Evolutionary conservation across 768 basidiomycete species (phyloP).

Genomic region (Gloeostereum incarnatum): DNA sequence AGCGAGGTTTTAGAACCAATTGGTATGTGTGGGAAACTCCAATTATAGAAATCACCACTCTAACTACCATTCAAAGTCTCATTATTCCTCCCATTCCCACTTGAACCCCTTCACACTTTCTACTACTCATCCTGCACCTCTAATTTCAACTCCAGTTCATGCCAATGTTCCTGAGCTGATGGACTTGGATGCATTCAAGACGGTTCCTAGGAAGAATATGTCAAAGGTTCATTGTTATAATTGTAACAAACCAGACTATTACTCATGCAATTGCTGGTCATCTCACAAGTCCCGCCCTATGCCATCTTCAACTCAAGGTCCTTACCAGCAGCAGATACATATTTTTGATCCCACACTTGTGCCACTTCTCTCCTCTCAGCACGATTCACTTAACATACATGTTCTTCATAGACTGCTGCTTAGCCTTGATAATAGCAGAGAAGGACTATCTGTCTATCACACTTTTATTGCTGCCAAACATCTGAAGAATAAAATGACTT

Average conservation of each 20-base stretch:
- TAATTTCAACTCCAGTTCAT: background rate
- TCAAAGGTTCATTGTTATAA: slow-evolving; percentile 7
- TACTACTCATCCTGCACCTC: background rate
- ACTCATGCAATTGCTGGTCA: slow-evolving; percentile 4
- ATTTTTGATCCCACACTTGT: background rate
- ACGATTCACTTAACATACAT: background rate
- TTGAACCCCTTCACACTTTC: background rate
- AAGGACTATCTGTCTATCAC: slow-evolving; percentile 5
- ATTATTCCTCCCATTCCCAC: no score
- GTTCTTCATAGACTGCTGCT: slow-evolving; percentile 1
- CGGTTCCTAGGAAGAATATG: slow-evolving; percentile 2
- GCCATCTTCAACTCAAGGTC: background rate
- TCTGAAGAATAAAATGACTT: no score
- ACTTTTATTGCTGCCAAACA: background rate
- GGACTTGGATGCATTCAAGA: slow-evolving; percentile 5
- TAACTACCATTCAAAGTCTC: background rate
- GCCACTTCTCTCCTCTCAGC: no score
- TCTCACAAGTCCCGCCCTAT: background rate
- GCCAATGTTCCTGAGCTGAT: no score
- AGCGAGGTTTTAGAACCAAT: slow-evolving; percentile 6
- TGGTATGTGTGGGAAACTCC: no score
- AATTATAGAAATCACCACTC: no score
- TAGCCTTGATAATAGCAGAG: slow-evolving; percentile 1
- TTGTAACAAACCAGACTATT: slow-evolving; percentile 8
- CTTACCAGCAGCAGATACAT: background rate